Evolutionary conservation across 805 yeast species (phyloP).

Genomic region (Kluyveromyces wickerhamii): DNA sequence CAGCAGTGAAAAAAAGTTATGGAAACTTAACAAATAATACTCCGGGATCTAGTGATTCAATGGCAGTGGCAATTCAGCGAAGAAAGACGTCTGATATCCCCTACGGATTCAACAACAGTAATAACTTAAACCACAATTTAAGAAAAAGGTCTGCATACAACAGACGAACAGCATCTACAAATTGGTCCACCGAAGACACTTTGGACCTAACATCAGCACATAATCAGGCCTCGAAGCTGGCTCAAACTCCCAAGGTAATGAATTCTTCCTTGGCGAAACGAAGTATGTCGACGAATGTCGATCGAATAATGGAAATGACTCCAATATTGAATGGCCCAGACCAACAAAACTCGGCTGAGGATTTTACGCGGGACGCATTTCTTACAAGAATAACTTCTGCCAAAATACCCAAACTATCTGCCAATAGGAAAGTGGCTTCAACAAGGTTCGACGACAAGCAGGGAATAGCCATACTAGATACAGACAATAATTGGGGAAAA

Average conservation of each 20-base stretch:
- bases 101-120: conserved; percentile 2
- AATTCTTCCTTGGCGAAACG: conserved; percentile 10
- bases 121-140: conserved; percentile 8
- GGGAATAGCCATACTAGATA: conserved; percentile 49
- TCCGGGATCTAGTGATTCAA: conserved; percentile 1
- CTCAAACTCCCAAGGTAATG: conserved; percentile 3
- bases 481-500: conserved; percentile 34
- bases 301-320: conserved; percentile 16
- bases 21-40: conserved; percentile 2
- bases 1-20: conserved; percentile 3
- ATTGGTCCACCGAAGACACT: conserved; percentile 6
- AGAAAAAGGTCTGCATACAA: conserved; percentile 19
- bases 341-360: conserved; percentile 38
- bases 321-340: conserved; percentile 18
- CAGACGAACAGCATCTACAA: conserved; percentile 16
- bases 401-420: conserved; percentile 26
- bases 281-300: conserved; percentile 25
- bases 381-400: conserved; percentile 44
- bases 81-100: conserved; percentile 4
- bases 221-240: not conserved
- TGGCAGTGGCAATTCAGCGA: conserved; percentile 1
- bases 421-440: conserved; percentile 31
- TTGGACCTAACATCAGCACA: conserved; percentile 1
- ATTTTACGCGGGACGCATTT: conserved; percentile 57
- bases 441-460: conserved; percentile 48